These are phyloP conservation scores for Aspergillus glaucus DNA, from an alignment of 2,329 filamentous ascomycete genomes.

Conservation along the genomic window DNA sequence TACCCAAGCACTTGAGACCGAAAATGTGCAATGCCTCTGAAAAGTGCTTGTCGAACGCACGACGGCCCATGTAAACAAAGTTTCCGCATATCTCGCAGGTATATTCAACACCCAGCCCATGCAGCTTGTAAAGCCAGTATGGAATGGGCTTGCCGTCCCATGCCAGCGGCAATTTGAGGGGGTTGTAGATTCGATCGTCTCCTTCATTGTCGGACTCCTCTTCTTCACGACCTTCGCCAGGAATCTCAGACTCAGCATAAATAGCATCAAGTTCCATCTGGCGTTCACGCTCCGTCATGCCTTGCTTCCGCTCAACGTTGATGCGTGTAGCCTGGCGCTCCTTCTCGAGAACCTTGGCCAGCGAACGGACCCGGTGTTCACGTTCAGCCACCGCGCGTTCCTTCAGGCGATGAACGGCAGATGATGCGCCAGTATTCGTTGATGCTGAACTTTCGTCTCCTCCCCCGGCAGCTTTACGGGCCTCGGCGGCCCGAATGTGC, in stretches of 20 bases:
- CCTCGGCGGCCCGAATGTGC: constrained; percentile 76
- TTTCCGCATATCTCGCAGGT: constrained; percentile 96
- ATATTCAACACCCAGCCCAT: constrained; percentile 91
- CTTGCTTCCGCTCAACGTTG: constrained; percentile 93
- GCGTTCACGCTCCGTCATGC: constrained; percentile 94
- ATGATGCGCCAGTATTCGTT: constrained; percentile 11
- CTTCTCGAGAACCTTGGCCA: constrained; percentile 75
- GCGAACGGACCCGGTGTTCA: constrained; percentile 73
- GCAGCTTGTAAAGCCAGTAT: constrained; percentile 96
- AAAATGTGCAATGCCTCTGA: constrained; percentile 90
- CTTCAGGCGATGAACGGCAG: constrained; percentile 56
- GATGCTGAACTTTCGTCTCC: constrained; percentile 29
- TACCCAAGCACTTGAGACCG: constrained; percentile 86
- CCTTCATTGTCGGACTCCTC: constrained; percentile 66
- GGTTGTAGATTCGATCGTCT: constrained; percentile 92
- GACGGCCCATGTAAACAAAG: constrained; percentile 95
- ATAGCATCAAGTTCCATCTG: constrained; percentile 89
- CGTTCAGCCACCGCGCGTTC: constrained; percentile 86
- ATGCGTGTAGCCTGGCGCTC: constrained; percentile 84
- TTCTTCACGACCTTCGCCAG: constrained; percentile 34
- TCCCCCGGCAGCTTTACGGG: constrained; percentile 44
- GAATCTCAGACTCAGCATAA: constrained; percentile 54
- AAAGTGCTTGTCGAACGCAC: constrained; percentile 98
- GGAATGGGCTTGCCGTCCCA: constrained; percentile 99
- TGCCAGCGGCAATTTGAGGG: constrained; percentile 85